Conservation (phyloP, 345 rosid genomes). For the Heritiera fomes region DNA sequence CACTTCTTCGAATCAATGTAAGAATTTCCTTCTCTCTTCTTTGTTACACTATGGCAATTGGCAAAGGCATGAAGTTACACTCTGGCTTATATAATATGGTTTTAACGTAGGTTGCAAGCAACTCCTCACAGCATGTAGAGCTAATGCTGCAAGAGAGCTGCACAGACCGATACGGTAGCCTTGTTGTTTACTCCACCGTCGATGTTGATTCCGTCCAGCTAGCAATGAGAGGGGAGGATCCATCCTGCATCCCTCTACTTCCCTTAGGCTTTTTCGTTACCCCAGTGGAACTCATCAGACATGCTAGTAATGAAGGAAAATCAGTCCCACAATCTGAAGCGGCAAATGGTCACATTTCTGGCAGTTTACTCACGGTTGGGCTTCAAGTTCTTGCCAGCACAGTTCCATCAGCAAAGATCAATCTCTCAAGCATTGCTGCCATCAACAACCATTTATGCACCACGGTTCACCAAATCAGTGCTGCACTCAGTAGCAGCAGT, state of each 20-base stretch:
- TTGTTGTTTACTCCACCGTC: constrained; percentile 71
- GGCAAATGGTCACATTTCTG: constrained; percentile 25
- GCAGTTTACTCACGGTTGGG: constrained; percentile 78
- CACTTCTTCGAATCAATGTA: constrained; percentile 90
- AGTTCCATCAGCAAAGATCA: constrained; percentile 68
- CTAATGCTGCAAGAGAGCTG: constrained; percentile 87
- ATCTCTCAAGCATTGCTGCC: constrained; percentile 60
- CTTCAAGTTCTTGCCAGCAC: constrained; percentile 81
- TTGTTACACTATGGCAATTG: background rate
- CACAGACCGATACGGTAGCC: constrained; percentile 74
- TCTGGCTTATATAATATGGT: background rate
- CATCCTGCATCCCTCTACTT: constrained; percentile 72
- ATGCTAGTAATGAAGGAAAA: constrained; percentile 16
- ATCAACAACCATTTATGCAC: constrained; percentile 69
- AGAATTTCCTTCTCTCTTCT: constrained; percentile 3
- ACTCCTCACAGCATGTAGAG: constrained; percentile 83
- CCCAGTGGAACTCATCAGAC: constrained; percentile 41
- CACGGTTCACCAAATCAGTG: constrained; percentile 64
- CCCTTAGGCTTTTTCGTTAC: constrained; percentile 74
- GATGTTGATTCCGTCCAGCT: constrained; percentile 73
- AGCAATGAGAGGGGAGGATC: constrained; percentile 77
- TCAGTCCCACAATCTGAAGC: constrained; percentile 21
- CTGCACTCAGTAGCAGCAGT: constrained; percentile 41
- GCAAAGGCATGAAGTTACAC: no score
- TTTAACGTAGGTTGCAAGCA: constrained; percentile 63